Conservation (phyloP, 768 basidiomycete genomes). For the Rossbeevera mucosa region DNA sequence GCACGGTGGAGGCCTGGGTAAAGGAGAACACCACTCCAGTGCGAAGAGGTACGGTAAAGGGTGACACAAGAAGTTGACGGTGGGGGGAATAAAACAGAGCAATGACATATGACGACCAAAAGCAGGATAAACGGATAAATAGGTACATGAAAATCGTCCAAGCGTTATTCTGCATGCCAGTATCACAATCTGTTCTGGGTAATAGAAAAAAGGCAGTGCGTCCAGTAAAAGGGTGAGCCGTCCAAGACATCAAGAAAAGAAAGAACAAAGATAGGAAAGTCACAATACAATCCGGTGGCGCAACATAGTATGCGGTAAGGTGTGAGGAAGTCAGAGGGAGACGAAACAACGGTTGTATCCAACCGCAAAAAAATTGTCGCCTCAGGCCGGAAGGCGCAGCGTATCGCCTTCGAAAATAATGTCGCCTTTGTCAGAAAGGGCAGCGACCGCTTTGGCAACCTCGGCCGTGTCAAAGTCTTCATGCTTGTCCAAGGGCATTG, state of each 20-base stretch:
- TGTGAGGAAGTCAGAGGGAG: neutral
- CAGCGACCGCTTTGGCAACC: constrained; percentile 49
- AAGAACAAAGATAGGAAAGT: neutral
- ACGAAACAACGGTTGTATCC: neutral
- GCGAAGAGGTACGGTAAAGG: neutral
- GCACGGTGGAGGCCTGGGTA: neutral
- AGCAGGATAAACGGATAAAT: constrained; percentile 3
- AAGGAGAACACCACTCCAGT: neutral
- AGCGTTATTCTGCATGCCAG: neutral
- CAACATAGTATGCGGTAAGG: neutral
- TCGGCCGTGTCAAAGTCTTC: constrained; percentile 79
- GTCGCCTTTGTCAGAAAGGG: constrained; percentile 43
- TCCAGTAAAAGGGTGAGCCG: constrained; percentile 4
- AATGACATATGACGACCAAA: constrained; percentile 11
- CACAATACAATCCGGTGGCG: constrained; percentile 11
- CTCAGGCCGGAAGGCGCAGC: constrained; percentile 26
- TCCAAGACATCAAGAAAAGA: constrained; percentile 25
- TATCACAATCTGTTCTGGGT: neutral
- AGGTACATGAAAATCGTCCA: neutral
- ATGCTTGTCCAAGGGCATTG: constrained; percentile 72
- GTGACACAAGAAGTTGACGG: neutral
- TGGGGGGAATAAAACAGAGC: constrained; percentile 9
- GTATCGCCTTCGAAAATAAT: constrained; percentile 51
- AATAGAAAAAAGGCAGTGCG: neutral
- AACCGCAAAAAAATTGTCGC: neutral